Evolutionary conservation across 345 rosid genomes (phyloP), one percentile per base, ranked within the genome.

Genomic region (Leavenworthia alabamica): DNA sequence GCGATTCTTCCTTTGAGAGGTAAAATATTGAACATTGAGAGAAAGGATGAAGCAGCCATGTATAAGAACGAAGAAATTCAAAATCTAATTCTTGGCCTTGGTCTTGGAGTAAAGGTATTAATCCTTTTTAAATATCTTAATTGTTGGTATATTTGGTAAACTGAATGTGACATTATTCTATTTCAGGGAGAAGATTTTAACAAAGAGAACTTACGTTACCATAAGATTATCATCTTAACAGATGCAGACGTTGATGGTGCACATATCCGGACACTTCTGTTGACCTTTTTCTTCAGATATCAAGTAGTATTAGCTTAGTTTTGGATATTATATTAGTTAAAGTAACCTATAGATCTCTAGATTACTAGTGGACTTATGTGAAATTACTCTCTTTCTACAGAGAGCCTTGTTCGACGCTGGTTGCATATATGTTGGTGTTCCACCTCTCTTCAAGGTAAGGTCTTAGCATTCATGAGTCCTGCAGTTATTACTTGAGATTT

Each of bases 181-280:
- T 74, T 71, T 17, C 77, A 93, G 99, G 97, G 97, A 27, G 99
- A 90, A 71, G 96, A 90, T 64, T 89, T 94, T 49, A 88, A 77
- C 60, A 84, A 78, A 69, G 97, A 87, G 37, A 84, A 83, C 62
- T 48, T 94, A 14, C 95, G 97, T 8, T 94, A 94, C 78, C 96
- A 94, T 65, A 90, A 84, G 78, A 88, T 94, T 64, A 90, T 90
- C 75, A 88, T 94, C 63, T 75, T 94, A 70, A 94, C 99, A 29
- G 99, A 94, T 84, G 99, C 99, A 48, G 99, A 94, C 73, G 99
- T 94, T 56, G 99, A 94, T 79, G 99, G 97, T 71, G 99, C 99
- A 71, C 99, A 94, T 71, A 94, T 94, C 67, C 76, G 99, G 44
- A 94, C 99, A 15, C 87, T 94, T 60, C 72, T 94, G 3, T 70